Evolutionary conservation across 805 yeast species (phyloP).

Genomic region (Zygosaccharomyces bisporus): DNA sequence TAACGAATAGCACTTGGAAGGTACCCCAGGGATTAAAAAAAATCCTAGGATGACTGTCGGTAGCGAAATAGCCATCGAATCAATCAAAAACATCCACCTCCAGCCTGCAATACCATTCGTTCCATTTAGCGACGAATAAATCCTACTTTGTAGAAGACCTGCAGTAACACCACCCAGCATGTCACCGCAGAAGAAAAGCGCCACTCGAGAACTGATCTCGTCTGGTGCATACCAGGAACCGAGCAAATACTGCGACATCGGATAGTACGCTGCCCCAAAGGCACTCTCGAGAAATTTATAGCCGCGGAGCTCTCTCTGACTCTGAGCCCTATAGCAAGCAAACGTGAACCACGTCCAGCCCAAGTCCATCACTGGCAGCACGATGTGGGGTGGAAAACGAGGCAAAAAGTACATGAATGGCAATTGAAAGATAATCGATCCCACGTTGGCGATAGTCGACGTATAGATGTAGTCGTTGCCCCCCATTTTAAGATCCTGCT

Average conservation of each 20-base stretch:
- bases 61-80: constrained; percentile 49
- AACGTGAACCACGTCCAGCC: constrained; percentile 69
- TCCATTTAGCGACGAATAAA: constrained; percentile 42
- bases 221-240: constrained; percentile 60
- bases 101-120: constrained; percentile 50
- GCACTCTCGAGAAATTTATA: constrained; percentile 64
- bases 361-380: constrained; percentile 53
- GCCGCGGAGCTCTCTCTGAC: constrained; percentile 52
- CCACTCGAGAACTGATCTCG: constrained; percentile 61
- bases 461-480: constrained; percentile 64
- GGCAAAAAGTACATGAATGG: constrained; percentile 63
- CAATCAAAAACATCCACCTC: constrained; percentile 67
- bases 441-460: constrained; percentile 57
- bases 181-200: constrained; percentile 55
- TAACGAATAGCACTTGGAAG: constrained; percentile 53
- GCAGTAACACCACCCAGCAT: constrained; percentile 49
- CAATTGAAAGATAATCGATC: constrained; percentile 57
- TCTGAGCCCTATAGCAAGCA: constrained; percentile 47
- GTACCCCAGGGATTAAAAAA: constrained; percentile 55
- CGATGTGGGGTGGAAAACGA: constrained; percentile 48
- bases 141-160: constrained; percentile 48
- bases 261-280: constrained; percentile 66
- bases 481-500: constrained; percentile 52
- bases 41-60: constrained; percentile 50
- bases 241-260: constrained; percentile 55